Base-by-base conservation (phyloP, 2,329 filamentous ascomycete species). In the Calonectria fujianensis region DNA sequence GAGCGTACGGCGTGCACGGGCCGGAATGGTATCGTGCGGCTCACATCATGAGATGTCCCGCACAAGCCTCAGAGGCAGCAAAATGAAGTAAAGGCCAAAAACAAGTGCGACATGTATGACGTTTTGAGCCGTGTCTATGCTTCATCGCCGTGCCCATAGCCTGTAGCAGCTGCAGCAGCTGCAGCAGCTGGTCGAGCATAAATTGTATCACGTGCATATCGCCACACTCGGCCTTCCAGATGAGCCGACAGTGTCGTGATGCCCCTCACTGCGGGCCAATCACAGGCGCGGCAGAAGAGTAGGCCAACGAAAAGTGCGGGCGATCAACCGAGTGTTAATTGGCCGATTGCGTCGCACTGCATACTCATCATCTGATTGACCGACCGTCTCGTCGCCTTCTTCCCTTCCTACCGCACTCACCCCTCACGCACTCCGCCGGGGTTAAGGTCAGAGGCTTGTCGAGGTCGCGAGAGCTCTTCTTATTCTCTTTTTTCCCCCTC, bases 231-330 rank as follows among this genome's bases (percentile, higher is more conserved):
- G 59, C 61, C 59, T 69, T 72, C 79, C 52, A 69, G 69, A 76
- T 75, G 69, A 77, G 74, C 64, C 75, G 75, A 80, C 79, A 16
- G 32, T 65, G 70, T 73, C 48, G 64, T 69, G 69, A 74, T 80
- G 77, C 81, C 83, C 83, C 83, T 80, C 83, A 81, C 65, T 31
- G 37, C 16, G 8, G 69, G 39, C 84, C 84, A 85, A 85, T 85
- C 81, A 83, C 45, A 73, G 73, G 69, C 68, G 48, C 51, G 59
- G 45, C 61, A 54, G 69, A 31, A 48, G 14, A 50, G 59, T 61
- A 70, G 45, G 59, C 41, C 51, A 72, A 32, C 70, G 68, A 77
- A 77, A 72, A 75, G 77, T 78, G 75, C 71, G 71, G 67, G 59
- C 77, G 79, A 79, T 81, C 78, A 64, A 65, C 45, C 13, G 74